Evolutionary conservation across 2,329 filamentous ascomycete genomes (phyloP), one percentile per base, ranked within the genome.

Genomic region (Aspergillus puulaauensis): DNA sequence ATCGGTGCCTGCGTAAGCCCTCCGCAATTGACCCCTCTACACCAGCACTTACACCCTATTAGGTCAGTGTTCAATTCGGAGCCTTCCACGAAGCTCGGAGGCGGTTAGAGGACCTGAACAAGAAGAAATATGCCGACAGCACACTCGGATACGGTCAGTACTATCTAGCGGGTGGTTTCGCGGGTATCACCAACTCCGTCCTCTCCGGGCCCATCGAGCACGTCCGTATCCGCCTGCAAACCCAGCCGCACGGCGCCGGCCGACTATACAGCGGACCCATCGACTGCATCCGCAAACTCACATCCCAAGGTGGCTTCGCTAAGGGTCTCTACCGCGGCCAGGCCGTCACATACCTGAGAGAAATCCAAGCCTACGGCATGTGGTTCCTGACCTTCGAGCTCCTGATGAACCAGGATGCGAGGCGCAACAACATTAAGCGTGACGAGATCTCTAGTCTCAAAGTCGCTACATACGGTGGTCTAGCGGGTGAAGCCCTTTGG

Each of bases 321-420:
- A 77, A 79, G 31, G 93, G 91, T 27, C 78, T 98, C 19, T 99
- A 95, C 82, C 89, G 95, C 63, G 95, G 95, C 56, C 86, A 91
- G 71, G 86, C 85, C 15, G 93, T 98, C 9, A 99, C 95, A 0
- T 75, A 96, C 45, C 79, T 90, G 58, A 88, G 95, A 67, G 95
- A 99, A 82, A 91, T 91, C 2, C 90, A 95, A 75, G 95, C 93
- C 24, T 99, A 99, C 77, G 95, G 95, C 50, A 82, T 91, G 46
- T 99, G 95, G 95, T 99, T 99, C 78, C 80, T 95, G 54, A 82
- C 90, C 0, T 99, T 97, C 71, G 95, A 99, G 83, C 97, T 89
- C 77, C 82, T 99, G 74, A 98, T 99, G 93, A 95, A 95, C 77
- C 77, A 83, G 41, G 93, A 98, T 74, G 91, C 90, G 17, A 82